Percentiles rank a stretch among this genome's conserved stretches.
These are phyloP conservation scores for Ophiostoma piceae DNA, from an alignment of 2,329 filamentous ascomycete species.

Conservation along the genomic window DNA sequence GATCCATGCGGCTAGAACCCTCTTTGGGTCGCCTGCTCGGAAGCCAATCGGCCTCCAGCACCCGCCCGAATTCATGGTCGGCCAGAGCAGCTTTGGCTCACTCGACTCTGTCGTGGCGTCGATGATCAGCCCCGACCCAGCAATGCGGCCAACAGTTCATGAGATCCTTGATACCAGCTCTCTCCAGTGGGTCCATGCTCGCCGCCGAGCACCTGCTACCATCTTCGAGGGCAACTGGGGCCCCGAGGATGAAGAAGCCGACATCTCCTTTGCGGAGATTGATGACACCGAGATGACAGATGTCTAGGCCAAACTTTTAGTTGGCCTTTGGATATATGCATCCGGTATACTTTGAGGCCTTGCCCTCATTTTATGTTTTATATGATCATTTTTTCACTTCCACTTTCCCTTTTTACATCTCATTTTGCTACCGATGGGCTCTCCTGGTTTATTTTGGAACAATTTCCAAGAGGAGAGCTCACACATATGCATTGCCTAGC, in stretches of 20 bases:
- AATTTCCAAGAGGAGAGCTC: background rate
- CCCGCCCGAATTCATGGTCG: conserved; percentile 85
- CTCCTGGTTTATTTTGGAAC: conserved; percentile 9
- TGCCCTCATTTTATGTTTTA: background rate
- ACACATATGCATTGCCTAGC: conserved; percentile 18
- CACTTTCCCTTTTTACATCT: conserved; percentile 1
- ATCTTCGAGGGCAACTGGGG: conserved; percentile 97
- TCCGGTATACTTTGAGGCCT: background rate
- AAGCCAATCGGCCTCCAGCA: conserved; percentile 47
- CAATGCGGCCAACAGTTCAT: conserved; percentile 65
- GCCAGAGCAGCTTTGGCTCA: conserved; percentile 64
- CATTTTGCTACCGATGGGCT: background rate
- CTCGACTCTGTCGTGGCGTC: conserved; percentile 78
- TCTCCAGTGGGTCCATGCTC: conserved; percentile 70
- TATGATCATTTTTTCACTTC: background rate
- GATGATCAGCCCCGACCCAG: conserved; percentile 78
- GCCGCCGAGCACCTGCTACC: conserved; percentile 81
- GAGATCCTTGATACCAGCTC: conserved; percentile 69
- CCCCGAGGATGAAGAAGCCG: conserved; percentile 48
- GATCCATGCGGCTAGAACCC: conserved; percentile 35
- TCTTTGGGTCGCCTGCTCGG: conserved; percentile 43
- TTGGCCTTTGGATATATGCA: conserved; percentile 1
- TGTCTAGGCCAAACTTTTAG: conserved; percentile 36
- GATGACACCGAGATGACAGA: conserved; percentile 60
- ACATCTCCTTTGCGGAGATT: conserved; percentile 29